Evolutionary conservation across 192 early-diverging fungal genomes (phyloP), one percentile per base, ranked within the genome.

Genomic region (Entomortierella beljakovae): DNA sequence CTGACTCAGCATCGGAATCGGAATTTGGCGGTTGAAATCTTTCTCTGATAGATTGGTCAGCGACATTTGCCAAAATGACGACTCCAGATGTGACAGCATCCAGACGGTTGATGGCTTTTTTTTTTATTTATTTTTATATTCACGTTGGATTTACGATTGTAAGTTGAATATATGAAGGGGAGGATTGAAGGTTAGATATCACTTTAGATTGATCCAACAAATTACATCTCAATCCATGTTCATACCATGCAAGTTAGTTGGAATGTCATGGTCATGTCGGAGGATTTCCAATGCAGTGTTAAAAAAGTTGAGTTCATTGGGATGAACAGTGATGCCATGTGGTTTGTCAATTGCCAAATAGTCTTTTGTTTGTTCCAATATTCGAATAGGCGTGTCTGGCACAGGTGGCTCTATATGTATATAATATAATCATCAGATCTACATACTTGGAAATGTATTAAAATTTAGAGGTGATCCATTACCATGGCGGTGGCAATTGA

Each of bases 221-320:
- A n/a, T 40, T 40, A 9, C 13, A 40, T 40, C 37, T 40, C 15
- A n/a, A n/a, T n/a, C n/a, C n/a, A n/a, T n/a, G n/a, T n/a, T n/a
- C 43, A 55, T 61, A 63, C 73, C 73, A 51, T 79, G 75, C 75
- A 79, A 70, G 34, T 79, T 70, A 13, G 22, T 64, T 3, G 75
- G 75, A 28, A 79, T 70, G 23, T 79, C 59, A 33, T 79, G 67
- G 35, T 79, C 75, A 16, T 57, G 61, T 22, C 75, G 61, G 7
- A 79, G 75, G 8, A 79, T 79, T 40, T 79, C 75, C 0, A 79
- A 46, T 15, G 75, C 75, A 1, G 75, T 79, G 57, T 79, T 79
- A 56, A 50, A 43, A 57, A 60, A 65, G 29, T 46, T 64, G 62
- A 79, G 75, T 37, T 79, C 75, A 40, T 79, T 79, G 15, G 75